Evolutionary conservation across 176 grass and related monocot genomes (phyloP).

Genomic region (Carex cristatella): DNA sequence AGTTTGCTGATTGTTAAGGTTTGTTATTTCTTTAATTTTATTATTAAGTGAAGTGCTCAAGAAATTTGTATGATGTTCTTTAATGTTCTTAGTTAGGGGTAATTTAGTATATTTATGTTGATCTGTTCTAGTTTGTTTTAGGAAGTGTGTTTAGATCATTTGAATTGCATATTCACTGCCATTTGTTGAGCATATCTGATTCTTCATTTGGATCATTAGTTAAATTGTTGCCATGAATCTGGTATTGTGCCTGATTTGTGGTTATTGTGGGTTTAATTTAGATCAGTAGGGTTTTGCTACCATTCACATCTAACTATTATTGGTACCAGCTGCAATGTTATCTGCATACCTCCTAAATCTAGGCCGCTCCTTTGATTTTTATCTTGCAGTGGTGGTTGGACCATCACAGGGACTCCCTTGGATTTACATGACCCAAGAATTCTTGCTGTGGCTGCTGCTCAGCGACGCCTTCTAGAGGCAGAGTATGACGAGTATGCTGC

Average conservation of each 20-base stretch:
- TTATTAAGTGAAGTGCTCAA: background rate
- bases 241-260: background rate
- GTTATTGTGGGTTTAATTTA: background rate
- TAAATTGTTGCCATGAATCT: background rate
- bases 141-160: background rate
- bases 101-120: background rate
- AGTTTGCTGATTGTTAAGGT: background rate
- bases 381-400: conserved; percentile 63
- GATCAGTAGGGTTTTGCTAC: background rate
- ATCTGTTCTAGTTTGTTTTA: background rate
- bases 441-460: conserved; percentile 73
- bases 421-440: conserved; percentile 80
- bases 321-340: background rate
- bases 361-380: background rate
- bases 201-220: background rate
- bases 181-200: background rate
- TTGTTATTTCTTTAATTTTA: background rate
- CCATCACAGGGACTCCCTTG: conserved; percentile 48
- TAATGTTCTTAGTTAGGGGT: background rate
- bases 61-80: background rate
- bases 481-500: conserved; percentile 80
- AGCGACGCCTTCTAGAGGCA: conserved; percentile 76
- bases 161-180: background rate
- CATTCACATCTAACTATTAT: background rate
- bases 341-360: background rate